Base-by-base conservation (phyloP, 106 monocot species). In the Dioscorea alata region DNA sequence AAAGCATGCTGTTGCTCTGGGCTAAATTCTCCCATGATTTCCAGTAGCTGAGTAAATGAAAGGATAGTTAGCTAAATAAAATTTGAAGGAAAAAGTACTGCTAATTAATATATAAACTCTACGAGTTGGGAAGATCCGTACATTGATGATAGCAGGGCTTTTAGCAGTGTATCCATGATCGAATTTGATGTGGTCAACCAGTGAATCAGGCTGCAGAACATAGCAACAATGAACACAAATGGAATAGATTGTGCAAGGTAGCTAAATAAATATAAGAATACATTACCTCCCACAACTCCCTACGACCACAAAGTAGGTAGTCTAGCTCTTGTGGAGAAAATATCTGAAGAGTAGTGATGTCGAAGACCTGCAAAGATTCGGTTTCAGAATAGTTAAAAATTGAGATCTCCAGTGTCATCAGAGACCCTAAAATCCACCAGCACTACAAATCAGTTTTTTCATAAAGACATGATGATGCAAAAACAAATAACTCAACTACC, bases 91-190 rank as follows among this genome's bases (percentile, higher is more conserved):
- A 56, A 53, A 35, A 22, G 24, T 9, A 23, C 20, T 28, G 24
- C 2, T 10, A 21, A 62, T 2, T 14, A 48, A 63, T 48, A 10
- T 32, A 50, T 19, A 57, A 64, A 17, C 25, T 4, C 16, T n/a
- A 21, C 48, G 8, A 6, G 42, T 48, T 23, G 21, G 14, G 3
- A 19, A 60, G 15, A 4, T 35, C 74, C 84, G 59, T 78, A 99
- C 99, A 78, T 99, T 90, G 31, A 84, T 57, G 42, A 93, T 93
- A 25, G 79, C 85, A 16, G 81, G 90, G 73, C 99, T 99, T 75
- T 88, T 90, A 10, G 87, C 83, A 23, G 90, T 99, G 72, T 88
- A 99, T 33, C 99, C 99, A 80, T 99, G 99, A 74, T 93, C 99
- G 56, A 99, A 99, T 70, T 99, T 99, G 33, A 99, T 99, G 77